Conservation (phyloP, 1,284 basidiomycete species). For the Ustanciosporium gigantosporum region DNA sequence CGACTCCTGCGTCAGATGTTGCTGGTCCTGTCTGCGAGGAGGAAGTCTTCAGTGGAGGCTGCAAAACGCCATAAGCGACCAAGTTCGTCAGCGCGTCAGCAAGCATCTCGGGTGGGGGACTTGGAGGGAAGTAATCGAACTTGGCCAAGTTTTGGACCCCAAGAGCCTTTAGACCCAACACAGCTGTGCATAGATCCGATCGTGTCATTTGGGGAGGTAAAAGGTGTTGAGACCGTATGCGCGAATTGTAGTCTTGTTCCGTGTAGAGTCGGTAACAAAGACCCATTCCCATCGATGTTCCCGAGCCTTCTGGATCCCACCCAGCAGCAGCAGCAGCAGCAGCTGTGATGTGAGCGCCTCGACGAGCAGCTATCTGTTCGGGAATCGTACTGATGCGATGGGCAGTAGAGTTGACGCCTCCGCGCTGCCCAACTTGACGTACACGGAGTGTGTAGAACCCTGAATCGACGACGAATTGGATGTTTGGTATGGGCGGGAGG, state of each 20-base stretch:
- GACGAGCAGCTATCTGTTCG: constrained; percentile 62
- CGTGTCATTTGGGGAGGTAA: constrained; percentile 88
- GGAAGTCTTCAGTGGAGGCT: too few species aligned
- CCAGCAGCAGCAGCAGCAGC: too few species aligned
- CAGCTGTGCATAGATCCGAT: constrained; percentile 81
- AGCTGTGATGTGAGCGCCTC: too few species aligned
- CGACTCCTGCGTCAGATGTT: too few species aligned
- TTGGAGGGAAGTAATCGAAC: constrained; percentile 86
- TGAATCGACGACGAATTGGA: constrained; percentile 93
- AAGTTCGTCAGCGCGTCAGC: constrained; percentile 76
- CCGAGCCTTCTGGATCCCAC: too few species aligned
- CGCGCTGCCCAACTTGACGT: too few species aligned
- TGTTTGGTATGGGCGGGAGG: too few species aligned
- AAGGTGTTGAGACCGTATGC: constrained; percentile 68
- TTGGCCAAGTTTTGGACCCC: constrained; percentile 79
- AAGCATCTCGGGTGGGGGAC: constrained; percentile 81
- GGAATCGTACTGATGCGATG: constrained; percentile 37
- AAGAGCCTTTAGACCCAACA: constrained; percentile 88
- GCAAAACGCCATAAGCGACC: constrained; percentile 63
- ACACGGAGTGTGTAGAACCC: constrained; percentile 85
- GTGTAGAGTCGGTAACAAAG: constrained; percentile 93
- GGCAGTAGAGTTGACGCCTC: too few species aligned
- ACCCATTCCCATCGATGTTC: constrained; percentile 73
- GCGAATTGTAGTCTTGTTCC: constrained; percentile 66
- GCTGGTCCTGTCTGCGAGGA: too few species aligned